Conservation (phyloP, 2,329 filamentous ascomycete species). For the Domatiomyces globalis region DNA sequence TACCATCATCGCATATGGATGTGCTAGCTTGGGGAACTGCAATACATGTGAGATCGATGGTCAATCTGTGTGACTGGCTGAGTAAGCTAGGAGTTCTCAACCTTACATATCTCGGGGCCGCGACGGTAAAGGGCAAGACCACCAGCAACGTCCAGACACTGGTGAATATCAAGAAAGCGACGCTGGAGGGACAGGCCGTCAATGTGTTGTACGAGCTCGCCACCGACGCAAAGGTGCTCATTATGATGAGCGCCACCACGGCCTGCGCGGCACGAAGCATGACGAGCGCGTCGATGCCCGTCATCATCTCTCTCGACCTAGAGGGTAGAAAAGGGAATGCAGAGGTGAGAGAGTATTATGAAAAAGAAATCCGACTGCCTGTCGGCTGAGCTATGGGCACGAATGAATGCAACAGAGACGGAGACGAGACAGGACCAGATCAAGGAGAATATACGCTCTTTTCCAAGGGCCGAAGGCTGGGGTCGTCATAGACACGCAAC, state of each 20-base stretch:
- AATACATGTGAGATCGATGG: background rate
- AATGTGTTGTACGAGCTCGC: conserved; percentile 7
- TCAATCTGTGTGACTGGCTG: too few species aligned
- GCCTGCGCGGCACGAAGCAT: conserved; percentile 54
- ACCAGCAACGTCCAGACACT: conserved; percentile 62
- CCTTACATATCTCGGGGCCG: conserved; percentile 45
- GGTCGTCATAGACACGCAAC: too few species aligned
- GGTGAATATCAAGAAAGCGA: conserved; percentile 70
- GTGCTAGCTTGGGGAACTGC: conserved; percentile 41
- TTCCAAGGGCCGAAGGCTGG: too few species aligned
- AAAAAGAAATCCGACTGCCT: too few species aligned
- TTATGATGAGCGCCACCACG: conserved; percentile 56
- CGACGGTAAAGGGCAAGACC: conserved; percentile 51
- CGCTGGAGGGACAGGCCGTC: conserved; percentile 16
- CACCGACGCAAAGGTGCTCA: conserved; percentile 56
- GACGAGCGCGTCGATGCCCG: conserved; percentile 43
- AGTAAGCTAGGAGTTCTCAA: background rate
- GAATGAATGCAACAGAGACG: too few species aligned
- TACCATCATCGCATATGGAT: conserved; percentile 50
- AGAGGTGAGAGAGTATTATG: too few species aligned
- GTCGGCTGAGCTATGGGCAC: too few species aligned
- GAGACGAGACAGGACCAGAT: too few species aligned
- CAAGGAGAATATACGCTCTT: too few species aligned
- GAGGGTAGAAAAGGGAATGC: too few species aligned
- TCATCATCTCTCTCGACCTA: background rate